Evolutionary conservation across 352 stramenopile species (phyloP).

Genomic region (Globisporangium middletonii): DNA sequence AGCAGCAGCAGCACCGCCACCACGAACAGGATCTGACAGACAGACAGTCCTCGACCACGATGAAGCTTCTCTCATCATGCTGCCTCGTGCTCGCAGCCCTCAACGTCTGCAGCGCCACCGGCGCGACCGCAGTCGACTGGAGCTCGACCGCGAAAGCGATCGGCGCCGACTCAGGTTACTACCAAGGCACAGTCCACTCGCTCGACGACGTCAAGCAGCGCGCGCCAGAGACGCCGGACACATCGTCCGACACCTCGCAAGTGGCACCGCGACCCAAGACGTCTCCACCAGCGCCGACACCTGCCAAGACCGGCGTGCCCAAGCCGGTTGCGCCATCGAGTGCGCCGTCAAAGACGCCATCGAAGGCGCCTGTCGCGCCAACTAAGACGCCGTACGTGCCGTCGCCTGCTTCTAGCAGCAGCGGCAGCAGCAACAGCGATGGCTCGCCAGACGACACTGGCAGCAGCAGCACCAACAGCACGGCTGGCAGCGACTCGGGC

Average conservation of each 20-base stretch:
- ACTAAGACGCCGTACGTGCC: background rate
- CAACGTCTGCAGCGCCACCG: conserved; percentile 2
- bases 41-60: background rate
- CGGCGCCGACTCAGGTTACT: conserved; percentile 6
- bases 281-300: background rate
- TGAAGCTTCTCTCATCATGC: conserved; percentile 13
- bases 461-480: background rate
- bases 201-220: conserved; percentile 11
- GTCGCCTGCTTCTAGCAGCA: background rate
- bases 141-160: conserved; percentile 1
- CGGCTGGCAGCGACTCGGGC: background rate
- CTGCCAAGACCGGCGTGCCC: background rate
- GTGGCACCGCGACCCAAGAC: background rate
- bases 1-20: background rate
- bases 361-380: background rate
- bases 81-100: conserved; percentile 10
- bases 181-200: conserved; percentile 5
- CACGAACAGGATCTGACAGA: background rate
- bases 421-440: background rate
- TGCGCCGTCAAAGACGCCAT: background rate
- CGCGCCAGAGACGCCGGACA: background rate
- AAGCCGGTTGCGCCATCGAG: background rate
- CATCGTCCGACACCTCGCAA: background rate
- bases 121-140: conserved; percentile 1
- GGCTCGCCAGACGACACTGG: background rate